Evolutionary conservation across 495 filamentous ascomycete genomes (phyloP).

Genomic region (Parathielavia appendiculata): DNA sequence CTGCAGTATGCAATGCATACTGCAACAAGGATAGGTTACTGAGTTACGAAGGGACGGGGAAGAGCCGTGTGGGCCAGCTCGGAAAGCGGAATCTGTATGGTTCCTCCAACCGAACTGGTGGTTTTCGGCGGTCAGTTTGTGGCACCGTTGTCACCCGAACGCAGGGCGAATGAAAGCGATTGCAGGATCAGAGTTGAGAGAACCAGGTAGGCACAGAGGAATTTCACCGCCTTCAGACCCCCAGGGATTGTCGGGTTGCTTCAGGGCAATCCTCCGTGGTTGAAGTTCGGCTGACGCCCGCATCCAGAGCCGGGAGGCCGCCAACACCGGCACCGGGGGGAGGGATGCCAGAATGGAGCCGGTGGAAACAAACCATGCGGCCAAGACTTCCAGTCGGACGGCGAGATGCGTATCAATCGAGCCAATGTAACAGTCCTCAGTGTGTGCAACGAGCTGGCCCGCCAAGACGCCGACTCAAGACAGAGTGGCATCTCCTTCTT

Average conservation of each 20-base stretch:
- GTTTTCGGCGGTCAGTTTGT: constrained; percentile 11
- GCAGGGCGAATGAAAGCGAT: neutral
- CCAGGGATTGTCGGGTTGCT: neutral
- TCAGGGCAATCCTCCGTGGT: neutral
- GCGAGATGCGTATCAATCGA: constrained; percentile 2
- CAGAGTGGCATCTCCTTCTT: too few relatives aligned
- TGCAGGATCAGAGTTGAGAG: neutral
- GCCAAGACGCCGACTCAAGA: constrained; percentile 7
- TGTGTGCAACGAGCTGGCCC: neutral
- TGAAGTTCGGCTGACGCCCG: neutral
- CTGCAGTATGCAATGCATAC: constrained; percentile 13
- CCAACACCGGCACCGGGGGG: constrained; percentile 18
- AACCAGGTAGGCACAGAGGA: neutral
- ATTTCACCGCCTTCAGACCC: neutral
- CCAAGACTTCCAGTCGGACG: constrained; percentile 14
- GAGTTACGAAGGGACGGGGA: neutral
- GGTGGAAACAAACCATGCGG: constrained; percentile 17
- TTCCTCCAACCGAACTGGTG: neutral
- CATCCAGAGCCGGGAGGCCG: constrained; percentile 21
- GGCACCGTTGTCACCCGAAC: neutral
- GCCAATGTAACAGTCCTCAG: too few relatives aligned
- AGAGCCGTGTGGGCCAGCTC: neutral
- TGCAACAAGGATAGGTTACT: constrained; percentile 5
- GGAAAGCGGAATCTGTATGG: too few relatives aligned
- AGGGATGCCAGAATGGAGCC: neutral